These are phyloP conservation scores for Aspergillus eucalypticola DNA, from an alignment of 2,329 filamentous ascomycete species.

Conservation along the genomic window DNA sequence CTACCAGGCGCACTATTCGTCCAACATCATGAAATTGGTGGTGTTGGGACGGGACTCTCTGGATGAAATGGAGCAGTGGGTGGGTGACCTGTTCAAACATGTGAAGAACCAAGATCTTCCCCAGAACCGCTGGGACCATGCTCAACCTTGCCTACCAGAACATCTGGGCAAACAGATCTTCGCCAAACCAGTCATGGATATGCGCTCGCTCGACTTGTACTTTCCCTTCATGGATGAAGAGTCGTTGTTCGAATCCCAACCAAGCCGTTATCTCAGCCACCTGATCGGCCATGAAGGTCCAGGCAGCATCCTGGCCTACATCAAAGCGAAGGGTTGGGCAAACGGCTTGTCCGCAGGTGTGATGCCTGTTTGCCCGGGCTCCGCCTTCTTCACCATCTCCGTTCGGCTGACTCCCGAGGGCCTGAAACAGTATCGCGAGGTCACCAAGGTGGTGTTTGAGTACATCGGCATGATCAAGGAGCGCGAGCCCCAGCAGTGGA, in stretches of 20 bases:
- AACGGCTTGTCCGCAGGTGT: constrained; percentile 78
- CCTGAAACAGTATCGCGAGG: constrained; percentile 75
- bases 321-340: constrained; percentile 88
- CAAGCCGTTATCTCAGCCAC: constrained; percentile 82
- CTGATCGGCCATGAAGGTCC: constrained; percentile 90
- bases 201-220: constrained; percentile 72
- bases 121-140: constrained; percentile 65
- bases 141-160: constrained; percentile 60
- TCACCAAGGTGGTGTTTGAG: constrained; percentile 82
- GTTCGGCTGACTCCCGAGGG: constrained; percentile 83
- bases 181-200: constrained; percentile 89
- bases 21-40: constrained; percentile 90
- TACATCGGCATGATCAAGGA: constrained; percentile 87
- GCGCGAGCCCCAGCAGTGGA: constrained; percentile 81
- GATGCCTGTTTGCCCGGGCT: constrained; percentile 74
- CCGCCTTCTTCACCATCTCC: constrained; percentile 76
- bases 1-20: constrained; percentile 84
- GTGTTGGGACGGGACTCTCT: constrained; percentile 79
- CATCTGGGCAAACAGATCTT: constrained; percentile 73
- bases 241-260: constrained; percentile 73
- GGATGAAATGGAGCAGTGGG: constrained; percentile 81
- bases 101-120: constrained; percentile 80
- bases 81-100: constrained; percentile 75
- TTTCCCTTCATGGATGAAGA: constrained; percentile 89
- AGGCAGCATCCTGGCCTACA: constrained; percentile 84